Evolutionary conservation across 495 filamentous ascomycete genomes (phyloP), one percentile per base, ranked within the genome.

Genomic region (Aspergillus diversus): DNA sequence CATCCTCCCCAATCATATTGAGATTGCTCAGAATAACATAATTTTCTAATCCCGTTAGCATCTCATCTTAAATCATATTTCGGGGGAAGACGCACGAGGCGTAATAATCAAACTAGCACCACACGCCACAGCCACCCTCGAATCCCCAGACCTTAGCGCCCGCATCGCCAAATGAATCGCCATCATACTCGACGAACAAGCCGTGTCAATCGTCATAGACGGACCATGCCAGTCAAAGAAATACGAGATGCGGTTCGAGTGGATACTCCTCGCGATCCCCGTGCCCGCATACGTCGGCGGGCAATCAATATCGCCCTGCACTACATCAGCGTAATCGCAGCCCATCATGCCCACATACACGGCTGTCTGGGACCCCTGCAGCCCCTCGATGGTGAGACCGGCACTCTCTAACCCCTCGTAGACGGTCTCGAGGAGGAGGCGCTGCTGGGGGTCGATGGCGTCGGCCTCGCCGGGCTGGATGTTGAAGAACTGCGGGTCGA

Each of bases 371-470:
- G 74, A 71, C 16, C 81, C 82, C 1, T 75, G 59, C 7, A 85
- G 56, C 0, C 57, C 48, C 27, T 77, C 66, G 1, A 81, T 58
- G 3, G 71, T 49, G 4, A 76, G 54, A 21, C 78, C 80, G 1
- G 71, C 82, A 59, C 75, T 75, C 60, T 88, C 86, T 4, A 88
- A 63, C 0, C 77, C 79, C 63, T 88, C 84, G 37, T 85, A 89
- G 8, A 80, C 77, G 2, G 74, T 72, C 65, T 88, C 86, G 1
- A 89, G 71, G 6, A 85, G 73, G 13, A 86, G 66, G 9, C 76
- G 74, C 33, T 80, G 78, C 39, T 80, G 77, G 1, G 78, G 78
- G 43, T 81, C 78, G 17, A 80, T 75, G 7, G 68, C 54, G 11
- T 65, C 64, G 60, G 84, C 77, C 71, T 88, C 79, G 56, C 75